Conservation (phyloP, 2,329 filamentous ascomycete species). For the Aureobasidium sp. region DNA sequence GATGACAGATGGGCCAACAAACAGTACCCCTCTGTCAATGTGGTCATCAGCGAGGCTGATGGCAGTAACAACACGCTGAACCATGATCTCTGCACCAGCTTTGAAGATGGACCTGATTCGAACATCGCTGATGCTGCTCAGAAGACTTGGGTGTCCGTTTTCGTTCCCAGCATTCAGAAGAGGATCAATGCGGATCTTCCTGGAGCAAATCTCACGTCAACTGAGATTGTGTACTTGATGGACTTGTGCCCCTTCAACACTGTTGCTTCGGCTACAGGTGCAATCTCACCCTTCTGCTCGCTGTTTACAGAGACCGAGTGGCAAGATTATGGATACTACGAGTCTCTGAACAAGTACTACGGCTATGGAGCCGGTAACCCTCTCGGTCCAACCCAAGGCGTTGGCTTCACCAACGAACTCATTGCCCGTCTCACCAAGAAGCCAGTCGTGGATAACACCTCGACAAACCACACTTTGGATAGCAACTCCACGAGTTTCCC, state of each 20-base stretch:
- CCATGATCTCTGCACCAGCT: conserved; percentile 63
- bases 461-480: conserved; percentile 72
- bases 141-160: conserved; percentile 53
- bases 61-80: conserved; percentile 75
- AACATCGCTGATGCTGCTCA: conserved; percentile 47
- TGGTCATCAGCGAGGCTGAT: conserved; percentile 61
- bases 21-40: conserved; percentile 47
- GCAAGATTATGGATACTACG: conserved; percentile 71
- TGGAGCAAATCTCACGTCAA: conserved; percentile 56
- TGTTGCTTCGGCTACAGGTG: conserved; percentile 53
- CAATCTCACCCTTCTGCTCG: conserved; percentile 63
- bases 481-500: conserved; percentile 63
- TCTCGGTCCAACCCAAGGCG: conserved; percentile 75
- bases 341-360: conserved; percentile 78
- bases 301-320: conserved; percentile 69
- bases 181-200: conserved; percentile 63
- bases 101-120: conserved; percentile 54
- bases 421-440: conserved; percentile 66
- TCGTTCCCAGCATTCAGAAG: conserved; percentile 59
- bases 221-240: conserved; percentile 68
- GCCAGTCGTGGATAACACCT: conserved; percentile 65
- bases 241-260: conserved; percentile 83
- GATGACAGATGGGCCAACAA: conserved; percentile 37
- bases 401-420: conserved; percentile 83
- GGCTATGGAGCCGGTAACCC: conserved; percentile 69